Base-by-base conservation (phyloP, 768 basidiomycete species). In the Tephrocybe sp. region DNA sequence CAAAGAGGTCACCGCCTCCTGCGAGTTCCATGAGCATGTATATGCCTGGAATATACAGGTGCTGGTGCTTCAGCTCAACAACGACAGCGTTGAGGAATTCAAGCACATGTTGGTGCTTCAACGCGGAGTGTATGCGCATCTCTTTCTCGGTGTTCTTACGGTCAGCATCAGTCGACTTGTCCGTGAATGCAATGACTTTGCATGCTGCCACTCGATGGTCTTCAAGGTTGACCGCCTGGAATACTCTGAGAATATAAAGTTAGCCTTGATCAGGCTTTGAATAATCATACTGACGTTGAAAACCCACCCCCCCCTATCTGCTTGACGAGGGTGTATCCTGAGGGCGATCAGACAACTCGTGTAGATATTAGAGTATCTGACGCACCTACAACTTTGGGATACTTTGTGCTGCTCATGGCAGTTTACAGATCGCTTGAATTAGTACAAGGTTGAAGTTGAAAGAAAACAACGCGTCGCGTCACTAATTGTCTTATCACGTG, bases 11-110 rank as follows among this genome's bases (percentile, higher is more conserved):
- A 0, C 97, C 97, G 18, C 94, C 95, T 1, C 84, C 84, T 0
- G 96, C 97, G 28, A 96, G 73, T 66, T 98, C 97, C 61, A 99
- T 71, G 17, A 98, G 71, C 79, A 99, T 92, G 64, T 98, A 99
- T 18, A 93, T 78, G 0, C 90, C 96, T 0, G 93, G 88, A 0
- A 85, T 68, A 62, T 85, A 94, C 32, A 73, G 58, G 44, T 74
- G 64, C 30, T 70, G 70, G 36, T 81, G 78, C 54, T 84, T 80
- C 15, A 70, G 64, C 56, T 94, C 92, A 0, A 93, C 85, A 2
- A 90, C 72, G 25, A 85, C 80, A 0, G 86, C 88, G 44, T 86
- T 85, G 51, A 94, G 63, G 60, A 98, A 92, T 62, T 92, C 85
- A 32, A 99, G 81, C 8, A 98, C 80, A 56, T 95, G 84, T 1